phyloP scores from a whole-genome alignment of 805 yeast species.

The Phaffomyces thermotolerans region DNA sequence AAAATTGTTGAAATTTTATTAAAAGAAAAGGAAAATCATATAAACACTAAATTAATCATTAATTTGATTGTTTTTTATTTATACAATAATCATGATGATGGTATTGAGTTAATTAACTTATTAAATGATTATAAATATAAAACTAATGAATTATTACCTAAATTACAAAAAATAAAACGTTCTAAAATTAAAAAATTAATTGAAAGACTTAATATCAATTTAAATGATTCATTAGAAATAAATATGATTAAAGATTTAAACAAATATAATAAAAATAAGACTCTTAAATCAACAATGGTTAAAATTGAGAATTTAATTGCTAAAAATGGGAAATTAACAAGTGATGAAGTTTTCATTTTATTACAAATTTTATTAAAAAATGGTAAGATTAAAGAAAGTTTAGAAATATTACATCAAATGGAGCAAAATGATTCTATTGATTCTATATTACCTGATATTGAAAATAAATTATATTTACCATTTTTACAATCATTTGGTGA shows the following conservation, averaged over 20 bases:
- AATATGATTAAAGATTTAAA: neutral
- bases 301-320: constrained; percentile 11
- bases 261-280: constrained; percentile 8
- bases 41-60: constrained; percentile 1
- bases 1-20: constrained; percentile 22
- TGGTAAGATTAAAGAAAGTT: constrained; percentile 25
- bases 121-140: neutral
- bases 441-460: constrained; percentile 29
- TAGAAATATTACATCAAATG: constrained; percentile 26
- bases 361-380: constrained; percentile 21
- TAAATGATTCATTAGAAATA: neutral
- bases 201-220: neutral
- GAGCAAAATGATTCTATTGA: constrained; percentile 18
- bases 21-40: constrained; percentile 1
- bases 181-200: neutral
- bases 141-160: neutral
- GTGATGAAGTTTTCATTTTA: constrained; percentile 22
- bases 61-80: constrained; percentile 23
- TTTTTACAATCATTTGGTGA: constrained; percentile 30
- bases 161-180: neutral
- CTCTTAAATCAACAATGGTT: constrained; percentile 4
- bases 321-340: constrained; percentile 10
- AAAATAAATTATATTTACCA: constrained; percentile 34
- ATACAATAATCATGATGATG: constrained; percentile 1
- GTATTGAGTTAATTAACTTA: neutral